Evolutionary conservation across 1,139 yeast genomes (phyloP), one percentile per base, ranked within the genome.

Genomic region (Schizosaccharomyces versatilis): DNA sequence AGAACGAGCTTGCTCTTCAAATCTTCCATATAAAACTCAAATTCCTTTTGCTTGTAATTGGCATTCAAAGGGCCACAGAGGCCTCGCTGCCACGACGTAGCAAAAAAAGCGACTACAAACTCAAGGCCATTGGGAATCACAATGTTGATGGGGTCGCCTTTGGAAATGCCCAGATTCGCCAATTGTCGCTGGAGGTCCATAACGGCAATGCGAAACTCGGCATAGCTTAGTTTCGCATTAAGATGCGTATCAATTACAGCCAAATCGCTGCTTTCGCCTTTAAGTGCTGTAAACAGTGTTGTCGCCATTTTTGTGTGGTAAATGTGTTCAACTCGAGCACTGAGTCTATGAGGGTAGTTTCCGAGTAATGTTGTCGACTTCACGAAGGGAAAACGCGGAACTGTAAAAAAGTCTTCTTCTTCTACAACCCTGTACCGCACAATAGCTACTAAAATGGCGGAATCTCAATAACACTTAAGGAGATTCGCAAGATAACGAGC

Each of bases 61-160:
- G 83, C 74, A 62, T 80, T 80, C 62, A 80, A 67, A 3, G 85
- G 85, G 3, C 83, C 81, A 19, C 80, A 81, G 49, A 79, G 69
- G 60, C 73, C 70, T 0, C 77, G 73, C 36, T 76, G 72, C 59
- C 74, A 71, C 1, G 81, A 75, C 19, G 73, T 68, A 1, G 76
- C 80, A 19, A 79, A 64, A 61, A 78, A 80, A 1, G 75, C 67
- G 7, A 72, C 71, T 2, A 75, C 71, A 55, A 78, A 74, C 61
- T 79, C 84, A 41, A 79, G 62, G 5, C 75, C 69, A 63, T 80
- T 80, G 40, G 79, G 78, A 57, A 80, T 66, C 0, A 81, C 71
- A 47, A 80, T 77, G 0, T 81, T 80, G 54, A 79, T 69, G 1
- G 80, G 54, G 38, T 54, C 56, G 42, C 53, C 54, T 9, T 41